Percentiles rank a stretch among this genome's conserved stretches.
phyloP scores from a whole-genome alignment of 1,139 yeast genomes.

The Geotrichum fermentans region DNA sequence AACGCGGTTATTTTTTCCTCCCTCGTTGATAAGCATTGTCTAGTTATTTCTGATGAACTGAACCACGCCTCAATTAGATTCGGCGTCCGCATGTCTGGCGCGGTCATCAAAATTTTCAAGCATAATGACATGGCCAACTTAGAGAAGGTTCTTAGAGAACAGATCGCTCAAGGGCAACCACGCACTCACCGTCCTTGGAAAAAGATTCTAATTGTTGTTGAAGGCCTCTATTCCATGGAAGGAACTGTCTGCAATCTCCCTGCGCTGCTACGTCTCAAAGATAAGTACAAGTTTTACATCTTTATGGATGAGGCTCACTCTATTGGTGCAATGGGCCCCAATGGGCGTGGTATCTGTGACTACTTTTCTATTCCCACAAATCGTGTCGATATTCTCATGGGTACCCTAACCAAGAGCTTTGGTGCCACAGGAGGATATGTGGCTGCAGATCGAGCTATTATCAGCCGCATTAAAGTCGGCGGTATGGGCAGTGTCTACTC shows the following conservation, averaged over 20 bases:
- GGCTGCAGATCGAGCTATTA: constrained; percentile 64
- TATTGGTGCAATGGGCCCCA: constrained; percentile 93
- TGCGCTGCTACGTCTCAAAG: constrained; percentile 62
- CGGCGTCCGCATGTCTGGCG: constrained; percentile 90
- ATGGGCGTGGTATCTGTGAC: constrained; percentile 93
- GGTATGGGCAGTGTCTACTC: constrained; percentile 73
- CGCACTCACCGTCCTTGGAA: constrained; percentile 97
- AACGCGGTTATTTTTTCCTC: constrained; percentile 87
- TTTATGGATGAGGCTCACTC: constrained; percentile 98
- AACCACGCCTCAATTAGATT: constrained; percentile 95
- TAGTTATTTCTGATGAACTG: constrained; percentile 88
- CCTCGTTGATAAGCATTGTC: constrained; percentile 77
- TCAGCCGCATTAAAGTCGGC: constrained; percentile 68
- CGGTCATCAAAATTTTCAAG: constrained; percentile 85
- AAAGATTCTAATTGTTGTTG: constrained; percentile 87
- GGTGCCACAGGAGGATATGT: constrained; percentile 99
- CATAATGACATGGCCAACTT: constrained; percentile 84
- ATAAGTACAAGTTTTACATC: constrained; percentile 81
- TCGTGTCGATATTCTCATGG: constrained; percentile 85
- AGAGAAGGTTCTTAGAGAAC: constrained; percentile 76
- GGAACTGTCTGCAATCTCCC: constrained; percentile 93
- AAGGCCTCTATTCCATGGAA: constrained; percentile 96
- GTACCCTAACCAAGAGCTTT: constrained; percentile 93
- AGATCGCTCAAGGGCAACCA: constrained; percentile 94
- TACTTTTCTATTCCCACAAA: constrained; percentile 75